These are phyloP conservation scores for Neurospora tetraspora DNA, from an alignment of 495 filamentous ascomycete genomes.

Conservation along the genomic window DNA sequence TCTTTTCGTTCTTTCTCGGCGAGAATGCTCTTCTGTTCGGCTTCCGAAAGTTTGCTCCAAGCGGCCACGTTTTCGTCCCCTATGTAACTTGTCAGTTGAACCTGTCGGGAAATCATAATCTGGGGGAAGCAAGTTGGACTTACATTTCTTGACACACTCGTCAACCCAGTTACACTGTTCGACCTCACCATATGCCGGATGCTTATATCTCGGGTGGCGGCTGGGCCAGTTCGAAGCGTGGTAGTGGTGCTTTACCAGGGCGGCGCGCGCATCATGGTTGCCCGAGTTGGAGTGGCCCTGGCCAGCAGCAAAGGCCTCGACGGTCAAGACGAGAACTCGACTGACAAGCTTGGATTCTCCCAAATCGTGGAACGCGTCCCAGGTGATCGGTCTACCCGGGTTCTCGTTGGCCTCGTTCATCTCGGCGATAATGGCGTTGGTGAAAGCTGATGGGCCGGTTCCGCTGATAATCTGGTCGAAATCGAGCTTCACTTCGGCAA, in stretches of 20 bases:
- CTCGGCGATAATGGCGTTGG: slow-evolving; percentile 47
- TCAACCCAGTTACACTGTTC: slow-evolving; percentile 55
- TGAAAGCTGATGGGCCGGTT: slow-evolving; percentile 59
- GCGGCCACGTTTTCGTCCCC: slow-evolving; percentile 41
- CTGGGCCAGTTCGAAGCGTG: slow-evolving; percentile 55
- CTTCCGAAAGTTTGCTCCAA: slow-evolving; percentile 34
- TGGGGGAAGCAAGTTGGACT: background rate
- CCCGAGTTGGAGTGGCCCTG: slow-evolving; percentile 56
- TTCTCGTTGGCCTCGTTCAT: slow-evolving; percentile 33
- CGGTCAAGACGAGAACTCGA: slow-evolving; percentile 48
- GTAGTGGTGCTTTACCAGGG: slow-evolving; percentile 55
- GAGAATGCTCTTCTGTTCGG: slow-evolving; percentile 40
- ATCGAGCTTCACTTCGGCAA: slow-evolving; percentile 47
- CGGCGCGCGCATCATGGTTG: slow-evolving; percentile 46
- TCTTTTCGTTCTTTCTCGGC: slow-evolving; percentile 25
- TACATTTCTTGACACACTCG: slow-evolving; percentile 45
- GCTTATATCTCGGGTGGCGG: slow-evolving; percentile 47
- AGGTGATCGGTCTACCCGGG: slow-evolving; percentile 26
- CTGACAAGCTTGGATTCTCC: slow-evolving; percentile 45
- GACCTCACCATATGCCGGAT: slow-evolving; percentile 52
- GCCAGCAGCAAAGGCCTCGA: slow-evolving; percentile 55
- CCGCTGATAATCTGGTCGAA: slow-evolving; percentile 60
- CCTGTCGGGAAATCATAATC: background rate
- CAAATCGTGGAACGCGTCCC: slow-evolving; percentile 50
- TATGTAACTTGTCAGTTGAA: background rate